Conservation (phyloP, 2,329 filamentous ascomycete genomes). For the Trichophyton schoenleinii region DNA sequence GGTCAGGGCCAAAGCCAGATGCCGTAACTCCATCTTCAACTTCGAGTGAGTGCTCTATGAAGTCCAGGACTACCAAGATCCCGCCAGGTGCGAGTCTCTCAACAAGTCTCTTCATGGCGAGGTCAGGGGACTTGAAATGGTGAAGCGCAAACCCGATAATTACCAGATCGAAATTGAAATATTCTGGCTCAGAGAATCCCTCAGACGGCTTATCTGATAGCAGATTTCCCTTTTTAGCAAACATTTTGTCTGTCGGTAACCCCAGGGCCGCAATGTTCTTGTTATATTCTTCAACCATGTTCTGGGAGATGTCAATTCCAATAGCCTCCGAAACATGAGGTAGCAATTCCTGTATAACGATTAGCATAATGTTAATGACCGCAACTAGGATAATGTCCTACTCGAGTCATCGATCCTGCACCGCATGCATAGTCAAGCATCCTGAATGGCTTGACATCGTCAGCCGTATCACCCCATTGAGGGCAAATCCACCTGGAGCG, state of each 20-base stretch:
- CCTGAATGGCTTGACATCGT: slow-evolving; percentile 29
- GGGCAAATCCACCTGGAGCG: slow-evolving; percentile 51
- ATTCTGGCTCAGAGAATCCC: slow-evolving; percentile 47
- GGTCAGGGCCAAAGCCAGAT: slow-evolving; percentile 52
- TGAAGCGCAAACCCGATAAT: slow-evolving; percentile 52
- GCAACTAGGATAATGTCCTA: slow-evolving; percentile 25
- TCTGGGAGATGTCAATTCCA: slow-evolving; percentile 58
- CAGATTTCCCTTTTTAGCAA: slow-evolving; percentile 48
- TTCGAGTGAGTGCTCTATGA: slow-evolving; percentile 34
- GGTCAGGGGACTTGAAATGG: slow-evolving; percentile 53
- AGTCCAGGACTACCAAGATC: slow-evolving; percentile 55
- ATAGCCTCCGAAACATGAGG: slow-evolving; percentile 51
- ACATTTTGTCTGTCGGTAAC: slow-evolving; percentile 41
- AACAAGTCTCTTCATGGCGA: slow-evolving; percentile 47
- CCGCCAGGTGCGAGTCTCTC: slow-evolving; percentile 54
- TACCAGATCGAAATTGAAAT: slow-evolving; percentile 57
- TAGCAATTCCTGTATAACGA: slow-evolving; percentile 40
- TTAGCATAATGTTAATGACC: not conserved
- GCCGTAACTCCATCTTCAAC: slow-evolving; percentile 47
- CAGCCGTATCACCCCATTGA: slow-evolving; percentile 33
- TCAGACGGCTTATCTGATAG: slow-evolving; percentile 39
- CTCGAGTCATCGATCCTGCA: slow-evolving; percentile 53
- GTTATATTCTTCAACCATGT: slow-evolving; percentile 60
- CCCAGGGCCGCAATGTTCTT: slow-evolving; percentile 41
- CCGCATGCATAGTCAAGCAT: slow-evolving; percentile 69